Evolutionary conservation across 805 yeast genomes (phyloP), one percentile per base, ranked within the genome.

Genomic region (Ogataea parapolymorpha): DNA sequence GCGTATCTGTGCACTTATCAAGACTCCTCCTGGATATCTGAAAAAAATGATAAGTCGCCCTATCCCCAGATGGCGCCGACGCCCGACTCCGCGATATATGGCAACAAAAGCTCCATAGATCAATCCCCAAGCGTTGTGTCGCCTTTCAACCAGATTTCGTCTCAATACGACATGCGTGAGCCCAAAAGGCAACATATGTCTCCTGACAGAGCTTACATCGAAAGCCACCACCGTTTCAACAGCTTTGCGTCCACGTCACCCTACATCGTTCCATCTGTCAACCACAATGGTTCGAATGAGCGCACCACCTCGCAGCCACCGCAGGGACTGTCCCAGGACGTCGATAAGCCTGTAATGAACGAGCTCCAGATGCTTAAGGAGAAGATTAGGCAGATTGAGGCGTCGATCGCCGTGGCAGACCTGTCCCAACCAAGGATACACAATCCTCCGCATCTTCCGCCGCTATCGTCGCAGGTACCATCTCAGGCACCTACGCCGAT

Each of bases 351-450:
- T 2, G 54, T 58, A 3, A 34, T 56, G 32, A 35, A 44, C 14
- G 66, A 62, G 48, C 43, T 62, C 10, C 71, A 72, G 26, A 45
- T 58, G 12, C 51, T 74, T 29, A 66, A 67, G 34, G 65, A 66
- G 8, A 70, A 71, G 42, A 69, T 74, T 28, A 68, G 63, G 38
- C 70, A 70, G 48, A 63, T 74, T 4, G 79, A 74, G 48, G 70
- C 72, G 1, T 66, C 74, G 1, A 62, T 69, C 23, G 65, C 68
- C 0, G 66, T 61, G 5, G 58, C 68, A 11, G 70, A 61, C 31
- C 32, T 50, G 12, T 41, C 49, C 6, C 41, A 43, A 23, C 42
- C 43, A 9, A 35, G 42, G 17, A 16, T 28, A 25, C 26, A 24
- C 15, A n/a, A 31, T 13, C 5, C 38, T 4, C 28, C 44, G 11